Evolutionary conservation across 2,329 filamentous ascomycete genomes (phyloP), one percentile per base, ranked within the genome.

Genomic region (Zopfia rhizophila): DNA sequence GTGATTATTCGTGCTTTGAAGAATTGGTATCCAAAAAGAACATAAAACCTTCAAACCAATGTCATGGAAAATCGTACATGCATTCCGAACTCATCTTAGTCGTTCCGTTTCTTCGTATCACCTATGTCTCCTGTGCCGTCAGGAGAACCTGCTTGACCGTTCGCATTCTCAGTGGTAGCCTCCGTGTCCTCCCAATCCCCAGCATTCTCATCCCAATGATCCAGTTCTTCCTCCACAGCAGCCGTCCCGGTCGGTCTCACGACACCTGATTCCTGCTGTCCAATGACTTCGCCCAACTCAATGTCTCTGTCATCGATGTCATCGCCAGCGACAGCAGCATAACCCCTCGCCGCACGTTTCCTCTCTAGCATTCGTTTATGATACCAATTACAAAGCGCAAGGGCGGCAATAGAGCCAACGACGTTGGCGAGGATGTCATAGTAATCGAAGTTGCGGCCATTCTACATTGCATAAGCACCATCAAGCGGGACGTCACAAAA

Each of bases 341-440:
- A 95, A 38, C 83, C 83, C 65, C 89, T 89, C 43, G 84, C 84
- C 63, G 84, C 78, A 49, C 92, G 82, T 68, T 89, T 90, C 52
- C 94, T 82, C 72, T 97, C 93, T 27, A 97, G 78, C 91, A 97
- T 97, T 48, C 94, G 87, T 66, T 89, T 88, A 74, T 99, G 94
- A 69, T 99, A 99, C 89, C 90, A 93, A 45, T 85, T 87, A 69
- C 90, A 95, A 14, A 96, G 69, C 0, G 80, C 86, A 14, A 97
- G 68, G 0, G 84, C 91, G 1, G 79, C 76, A 11, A 89, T 72
- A 54, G 89, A 93, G 29, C 94, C 94, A 28, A 90, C 75, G 0
- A 96, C 73, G 69, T 99, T 99, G 65, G 92, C 91, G 40, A 91
- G 78, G 51, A 99, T 90, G 68, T 97, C 91, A 65, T 87, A 90